Conservation (phyloP, 805 yeast genomes). For the Saccharomycopsis olivae region DNA sequence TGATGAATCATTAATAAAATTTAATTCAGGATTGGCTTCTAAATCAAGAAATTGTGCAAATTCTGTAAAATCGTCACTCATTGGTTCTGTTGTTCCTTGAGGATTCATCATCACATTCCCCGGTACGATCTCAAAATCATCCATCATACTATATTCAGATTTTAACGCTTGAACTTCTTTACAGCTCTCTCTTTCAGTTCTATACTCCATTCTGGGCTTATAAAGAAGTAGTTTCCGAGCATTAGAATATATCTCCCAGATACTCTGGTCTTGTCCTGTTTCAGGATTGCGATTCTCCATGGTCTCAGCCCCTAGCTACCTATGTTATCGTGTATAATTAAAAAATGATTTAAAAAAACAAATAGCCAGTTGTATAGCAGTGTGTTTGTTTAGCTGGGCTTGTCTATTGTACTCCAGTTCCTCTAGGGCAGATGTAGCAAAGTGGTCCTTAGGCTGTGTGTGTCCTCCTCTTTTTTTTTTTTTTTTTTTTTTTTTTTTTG, state of each 20-base stretch:
- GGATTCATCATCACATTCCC: not conserved
- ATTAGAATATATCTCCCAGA: slow-evolving; percentile 26
- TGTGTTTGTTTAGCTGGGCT: too few species aligned
- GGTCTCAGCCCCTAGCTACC: too few species aligned
- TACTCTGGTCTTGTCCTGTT: slow-evolving; percentile 13
- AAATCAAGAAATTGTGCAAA: slow-evolving; percentile 2
- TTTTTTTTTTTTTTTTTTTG: too few species aligned
- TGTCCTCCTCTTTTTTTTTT: too few species aligned
- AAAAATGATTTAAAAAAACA: too few species aligned
- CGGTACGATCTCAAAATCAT: too few species aligned
- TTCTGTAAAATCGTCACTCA: not conserved
- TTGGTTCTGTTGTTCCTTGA: not conserved
- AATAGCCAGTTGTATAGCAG: too few species aligned
- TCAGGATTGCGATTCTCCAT: too few species aligned
- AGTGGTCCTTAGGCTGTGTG: too few species aligned
- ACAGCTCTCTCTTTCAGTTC: slow-evolving; percentile 21
- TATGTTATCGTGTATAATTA: too few species aligned
- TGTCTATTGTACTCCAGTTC: too few species aligned
- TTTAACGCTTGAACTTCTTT: not conserved
- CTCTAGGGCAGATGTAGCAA: too few species aligned
- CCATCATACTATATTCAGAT: not conserved
- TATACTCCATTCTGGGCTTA: slow-evolving; percentile 25
- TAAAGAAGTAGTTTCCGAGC: slow-evolving; percentile 24
- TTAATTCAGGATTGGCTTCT: slow-evolving; percentile 2
- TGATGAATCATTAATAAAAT: not conserved